Percentiles rank a stretch among this genome's conserved stretches.
Evolutionary conservation across 768 basidiomycete species (phyloP).

Genomic region (Boletus speciosus): DNA sequence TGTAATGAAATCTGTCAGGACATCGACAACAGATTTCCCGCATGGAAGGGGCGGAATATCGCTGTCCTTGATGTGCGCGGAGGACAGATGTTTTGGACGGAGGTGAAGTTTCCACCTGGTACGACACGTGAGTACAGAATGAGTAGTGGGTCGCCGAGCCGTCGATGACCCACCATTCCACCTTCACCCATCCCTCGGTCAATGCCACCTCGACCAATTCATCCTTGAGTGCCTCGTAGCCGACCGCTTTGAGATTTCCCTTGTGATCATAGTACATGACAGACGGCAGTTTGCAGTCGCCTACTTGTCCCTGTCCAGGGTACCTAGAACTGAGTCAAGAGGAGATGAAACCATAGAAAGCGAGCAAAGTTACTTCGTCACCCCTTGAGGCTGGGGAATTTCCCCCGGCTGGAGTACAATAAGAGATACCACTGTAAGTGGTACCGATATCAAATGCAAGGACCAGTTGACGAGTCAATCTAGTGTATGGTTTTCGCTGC

Average conservation of each 20-base stretch:
- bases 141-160: not conserved
- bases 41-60: conserved; percentile 39
- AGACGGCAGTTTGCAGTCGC: conserved; percentile 44
- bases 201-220: conserved; percentile 34
- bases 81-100: conserved; percentile 28
- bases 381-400: conserved; percentile 23
- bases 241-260: conserved; percentile 37
- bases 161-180: conserved; percentile 36
- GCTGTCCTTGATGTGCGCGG: conserved; percentile 23
- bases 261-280: conserved; percentile 42
- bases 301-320: conserved; percentile 38
- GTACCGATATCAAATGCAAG: conserved; percentile 39
- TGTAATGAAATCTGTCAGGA: conserved; percentile 44
- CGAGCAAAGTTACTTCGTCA: conserved; percentile 8
- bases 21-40: conserved; percentile 34
- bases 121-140: not conserved
- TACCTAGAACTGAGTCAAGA: conserved; percentile 19
- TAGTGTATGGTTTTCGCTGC: conserved; percentile 32
- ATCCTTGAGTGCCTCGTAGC: conserved; percentile 40
- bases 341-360: not conserved
- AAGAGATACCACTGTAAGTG: conserved; percentile 35
- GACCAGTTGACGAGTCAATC: conserved; percentile 32
- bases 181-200: conserved; percentile 40
- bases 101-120: conserved; percentile 38
- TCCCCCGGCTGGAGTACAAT: conserved; percentile 33